Evolutionary conservation across 257 asterid species (phyloP), one percentile per base, ranked within the genome.

Genomic region (Ophiorrhiza pumila): DNA sequence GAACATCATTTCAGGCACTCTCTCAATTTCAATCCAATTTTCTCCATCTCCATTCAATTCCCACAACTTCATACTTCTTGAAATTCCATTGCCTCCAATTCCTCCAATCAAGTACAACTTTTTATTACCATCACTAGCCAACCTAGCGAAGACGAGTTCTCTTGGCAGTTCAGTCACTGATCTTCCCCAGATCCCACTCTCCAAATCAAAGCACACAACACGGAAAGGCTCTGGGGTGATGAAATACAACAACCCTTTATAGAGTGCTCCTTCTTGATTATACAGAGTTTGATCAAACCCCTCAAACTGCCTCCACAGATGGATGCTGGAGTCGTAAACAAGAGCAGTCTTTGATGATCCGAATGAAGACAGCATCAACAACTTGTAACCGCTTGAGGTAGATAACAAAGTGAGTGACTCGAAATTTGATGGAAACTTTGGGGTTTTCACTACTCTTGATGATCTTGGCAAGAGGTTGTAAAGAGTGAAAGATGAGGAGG

Each of bases 21-120:
- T 82, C 61, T 86, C 94, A 6, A 83, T 64, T 76, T 85, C 97
- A 59, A 17, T 34, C 97, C 96, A 89, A 42, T 27, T 20, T 66
- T 66, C 80, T 12, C 72, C 84, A 17, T 75, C 86, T 9, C 53
- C 87, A n/a, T 45, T 67, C 84, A 81, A 27, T 68, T 89, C 92
- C 97, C 97, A 91, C 63, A 91, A 15, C 46, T 82, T 91, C 75
- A 91, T 75, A 25, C 88, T 89, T 58, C 87, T 84, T 35, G 93
- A 86, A 17, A 91, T 91, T 74, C 96, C 97, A 66, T 76, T 76
- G 0, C 32, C 59, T 22, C 97, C 97, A 12, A 81, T 80, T 50
- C 97, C 97, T n/a, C 96, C 95, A 7, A 89, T 60, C 83, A 91
- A 7, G 84, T 80, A 91, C 58, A 91, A 22, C 65, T 74, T 86